Conservation (phyloP, 306 rosid species). For the Styphnolobium japonicum region DNA sequence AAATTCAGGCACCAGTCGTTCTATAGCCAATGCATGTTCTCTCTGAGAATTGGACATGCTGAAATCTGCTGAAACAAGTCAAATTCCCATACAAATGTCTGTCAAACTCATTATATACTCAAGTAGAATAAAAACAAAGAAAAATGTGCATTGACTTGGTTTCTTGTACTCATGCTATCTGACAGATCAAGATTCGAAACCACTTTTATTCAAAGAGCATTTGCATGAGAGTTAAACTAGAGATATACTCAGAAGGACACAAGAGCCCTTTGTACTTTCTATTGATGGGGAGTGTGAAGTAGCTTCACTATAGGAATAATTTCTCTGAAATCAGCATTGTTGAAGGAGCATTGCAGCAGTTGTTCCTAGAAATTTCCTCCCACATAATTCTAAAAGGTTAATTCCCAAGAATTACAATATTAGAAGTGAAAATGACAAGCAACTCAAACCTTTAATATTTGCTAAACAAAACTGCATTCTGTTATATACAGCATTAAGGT, state of each 20-base stretch:
- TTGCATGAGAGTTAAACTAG: not conserved
- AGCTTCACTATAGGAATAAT: not conserved
- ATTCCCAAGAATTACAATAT: not conserved
- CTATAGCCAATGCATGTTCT: constrained; percentile 65
- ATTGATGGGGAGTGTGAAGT: constrained; percentile 7
- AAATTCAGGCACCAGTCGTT: constrained; percentile 62
- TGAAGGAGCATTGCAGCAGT: not conserved
- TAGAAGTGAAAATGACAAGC: not conserved
- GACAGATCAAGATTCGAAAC: constrained; percentile 14
- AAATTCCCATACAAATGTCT: constrained; percentile 7
- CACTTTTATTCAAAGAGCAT: not conserved
- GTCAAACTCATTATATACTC: not conserved
- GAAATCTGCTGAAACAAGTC: constrained; percentile 62
- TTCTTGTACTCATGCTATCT: not conserved
- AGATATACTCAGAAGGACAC: not conserved
- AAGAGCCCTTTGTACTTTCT: not conserved
- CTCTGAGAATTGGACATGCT: constrained; percentile 70
- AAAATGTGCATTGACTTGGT: not conserved
- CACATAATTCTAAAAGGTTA: not conserved
- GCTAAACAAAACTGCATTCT: not conserved
- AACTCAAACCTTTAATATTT: not conserved
- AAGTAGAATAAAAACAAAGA: not conserved
- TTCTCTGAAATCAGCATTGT: not conserved
- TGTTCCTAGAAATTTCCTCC: not conserved
- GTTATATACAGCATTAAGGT: not conserved